A percentile compares a stretch with the other conserved stretches of the same genome.
Evolutionary conservation across 768 basidiomycete genomes (phyloP).

Genomic region (Hemileccinum impolitum): DNA sequence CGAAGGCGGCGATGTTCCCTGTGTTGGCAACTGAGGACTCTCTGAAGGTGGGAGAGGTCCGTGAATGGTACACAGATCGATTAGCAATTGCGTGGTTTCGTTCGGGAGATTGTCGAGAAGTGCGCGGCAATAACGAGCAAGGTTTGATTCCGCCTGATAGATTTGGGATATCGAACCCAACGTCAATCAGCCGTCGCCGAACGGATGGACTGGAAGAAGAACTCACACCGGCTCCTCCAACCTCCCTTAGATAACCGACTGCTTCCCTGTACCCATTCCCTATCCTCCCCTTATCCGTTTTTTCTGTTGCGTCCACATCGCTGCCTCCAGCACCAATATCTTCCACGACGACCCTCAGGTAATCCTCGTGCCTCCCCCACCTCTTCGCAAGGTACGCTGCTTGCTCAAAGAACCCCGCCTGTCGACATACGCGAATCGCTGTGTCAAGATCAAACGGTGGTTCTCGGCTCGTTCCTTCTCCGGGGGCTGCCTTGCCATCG

Average conservation of each 20-base stretch:
- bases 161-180: not conserved
- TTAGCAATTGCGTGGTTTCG: conserved; percentile 87
- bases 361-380: conserved; percentile 90
- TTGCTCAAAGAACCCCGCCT: conserved; percentile 95
- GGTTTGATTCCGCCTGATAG: conserved; percentile 79
- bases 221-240: conserved; percentile 79
- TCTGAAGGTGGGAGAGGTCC: conserved; percentile 40
- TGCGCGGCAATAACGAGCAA: conserved; percentile 84
- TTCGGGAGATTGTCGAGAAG: conserved; percentile 79
- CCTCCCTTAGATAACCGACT: conserved; percentile 68
- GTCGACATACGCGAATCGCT: conserved; percentile 93
- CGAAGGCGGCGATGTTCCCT: conserved; percentile 43
- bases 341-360: conserved; percentile 90
- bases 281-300: conserved; percentile 34
- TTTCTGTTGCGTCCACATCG: conserved; percentile 11
- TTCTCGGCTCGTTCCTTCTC: conserved; percentile 52
- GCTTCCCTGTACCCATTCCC: conserved; percentile 62
- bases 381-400: conserved; percentile 91
- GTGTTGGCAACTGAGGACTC: conserved; percentile 19
- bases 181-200: not conserved
- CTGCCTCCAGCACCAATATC: conserved; percentile 53
- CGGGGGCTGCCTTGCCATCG: conserved; percentile 18
- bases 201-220: not conserved
- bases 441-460: conserved; percentile 97
- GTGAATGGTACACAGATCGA: conserved; percentile 82